Evolutionary conservation across 371 early-diverging fungal species (phyloP), one percentile per base, ranked within the genome.

Genomic region (Rhizopus arrhizus): DNA sequence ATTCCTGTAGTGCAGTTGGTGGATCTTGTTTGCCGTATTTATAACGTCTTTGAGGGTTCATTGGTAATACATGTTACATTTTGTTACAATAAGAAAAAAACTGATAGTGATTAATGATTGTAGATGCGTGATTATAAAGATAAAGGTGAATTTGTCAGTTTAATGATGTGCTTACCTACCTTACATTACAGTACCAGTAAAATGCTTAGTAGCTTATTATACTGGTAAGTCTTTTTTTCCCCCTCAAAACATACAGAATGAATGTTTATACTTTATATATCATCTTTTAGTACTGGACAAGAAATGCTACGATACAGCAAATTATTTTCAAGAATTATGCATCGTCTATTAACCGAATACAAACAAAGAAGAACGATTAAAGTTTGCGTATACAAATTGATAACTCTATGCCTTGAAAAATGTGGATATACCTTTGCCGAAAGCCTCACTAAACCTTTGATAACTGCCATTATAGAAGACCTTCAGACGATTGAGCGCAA

Each of bases 1-100:
- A 69, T 83, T 11, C 84, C 84, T 32, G 66, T 80, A 4, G 70
- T 60, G 12, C 69, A 70, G 33, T 45, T 83, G 28, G 62, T 81
- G 3, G 72, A 77, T 56, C 63, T 80, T 15, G 47, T 77, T 31
- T 78, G 77, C 33, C 76, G 84, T 56, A 67, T 78, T 16, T 81
- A 72, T 45, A 83, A 74, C 64, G 73, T 78, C 1, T 75, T 64
- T 64, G 71, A 70, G 56, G 75, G 73, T 15, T 73, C 75, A 43
- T 60, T 79, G 66, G 81, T 77, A 70, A 75, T 61, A 54, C n/a
- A 36, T 36, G 2, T 22, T 2, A 22, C 2, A 22, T 22, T 22
- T 22, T 22, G 22, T 22, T 22, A 22, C 22, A 22, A 2, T 50
- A 31, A 6, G 16, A 28, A 5, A 51, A n/a, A 22, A 2, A 22